These are phyloP conservation scores for Neofusicoccum sp. DNA, from an alignment of 2,329 filamentous ascomycete species.

Conservation along the genomic window DNA sequence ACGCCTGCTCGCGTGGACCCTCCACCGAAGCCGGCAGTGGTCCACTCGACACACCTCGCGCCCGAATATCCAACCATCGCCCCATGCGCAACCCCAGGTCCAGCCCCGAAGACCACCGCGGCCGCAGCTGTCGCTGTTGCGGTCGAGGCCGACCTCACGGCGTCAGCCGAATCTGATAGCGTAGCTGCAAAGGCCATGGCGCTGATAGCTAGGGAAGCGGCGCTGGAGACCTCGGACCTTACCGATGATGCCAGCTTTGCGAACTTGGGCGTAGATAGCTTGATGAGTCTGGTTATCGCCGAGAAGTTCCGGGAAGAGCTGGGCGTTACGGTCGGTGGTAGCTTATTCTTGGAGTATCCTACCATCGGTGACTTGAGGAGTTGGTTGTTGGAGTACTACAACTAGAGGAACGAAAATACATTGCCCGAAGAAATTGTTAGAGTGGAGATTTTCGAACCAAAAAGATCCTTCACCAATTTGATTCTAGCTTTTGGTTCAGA, in stretches of 20 bases:
- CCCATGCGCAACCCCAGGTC: too few relatives aligned
- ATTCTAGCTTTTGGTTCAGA: too few relatives aligned
- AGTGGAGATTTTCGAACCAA: not conserved
- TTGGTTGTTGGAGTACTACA: slow-evolving; percentile 27
- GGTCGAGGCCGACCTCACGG: too few relatives aligned
- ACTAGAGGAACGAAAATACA: slow-evolving; percentile 12
- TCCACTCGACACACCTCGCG: too few relatives aligned
- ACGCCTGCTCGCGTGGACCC: not conserved
- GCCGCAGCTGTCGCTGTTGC: too few relatives aligned
- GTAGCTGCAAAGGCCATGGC: too few relatives aligned
- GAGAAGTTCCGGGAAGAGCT: slow-evolving; percentile 30
- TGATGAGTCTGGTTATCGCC: slow-evolving; percentile 30
- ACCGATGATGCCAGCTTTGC: slow-evolving; percentile 29
- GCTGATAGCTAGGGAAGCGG: too few relatives aligned
- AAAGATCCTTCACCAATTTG: not conserved
- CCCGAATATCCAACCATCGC: too few relatives aligned
- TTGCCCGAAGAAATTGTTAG: not conserved
- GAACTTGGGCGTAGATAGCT: slow-evolving; percentile 33
- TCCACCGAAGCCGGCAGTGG: too few relatives aligned
- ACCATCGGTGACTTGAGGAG: slow-evolving; percentile 28
- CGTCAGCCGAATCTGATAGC: too few relatives aligned
- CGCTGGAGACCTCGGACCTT: slow-evolving; percentile 23
- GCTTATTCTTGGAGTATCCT: slow-evolving; percentile 31
- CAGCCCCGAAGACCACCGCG: too few relatives aligned
- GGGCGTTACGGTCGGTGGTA: slow-evolving; percentile 22